Evolutionary conservation across 148 eudicot species (phyloP).

Genomic region (Rhododendron griersonianum): DNA sequence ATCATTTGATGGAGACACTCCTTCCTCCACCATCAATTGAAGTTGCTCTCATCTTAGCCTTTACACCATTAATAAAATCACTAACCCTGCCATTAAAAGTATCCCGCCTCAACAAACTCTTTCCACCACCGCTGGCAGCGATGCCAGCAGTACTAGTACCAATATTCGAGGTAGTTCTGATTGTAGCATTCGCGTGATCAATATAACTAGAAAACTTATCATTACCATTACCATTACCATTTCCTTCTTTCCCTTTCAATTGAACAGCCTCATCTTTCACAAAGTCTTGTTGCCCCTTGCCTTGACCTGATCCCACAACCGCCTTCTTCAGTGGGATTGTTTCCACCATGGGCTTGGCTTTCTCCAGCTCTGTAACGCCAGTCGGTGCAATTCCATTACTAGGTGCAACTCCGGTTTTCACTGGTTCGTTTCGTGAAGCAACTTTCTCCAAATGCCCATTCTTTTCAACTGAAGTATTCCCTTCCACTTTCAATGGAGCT

Average conservation of each 20-base stretch:
- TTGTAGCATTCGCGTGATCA: conserved; percentile 12
- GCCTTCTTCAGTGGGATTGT: background rate
- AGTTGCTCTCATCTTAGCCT: conserved; percentile 22
- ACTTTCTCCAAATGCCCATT: background rate
- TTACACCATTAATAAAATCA: conserved; percentile 21
- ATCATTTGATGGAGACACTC: conserved; percentile 6
- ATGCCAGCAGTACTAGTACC: conserved; percentile 3
- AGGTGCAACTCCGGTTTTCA: background rate
- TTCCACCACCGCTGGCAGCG: background rate
- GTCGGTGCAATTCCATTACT: background rate
- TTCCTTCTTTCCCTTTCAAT: background rate
- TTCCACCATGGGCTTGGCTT: conserved; percentile 3
- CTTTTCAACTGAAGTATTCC: background rate
- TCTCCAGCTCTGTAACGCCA: background rate
- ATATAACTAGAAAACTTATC: conserved; percentile 28
- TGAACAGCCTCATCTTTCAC: background rate
- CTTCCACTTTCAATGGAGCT: background rate
- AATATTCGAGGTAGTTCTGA: conserved; percentile 22
- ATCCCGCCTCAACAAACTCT: conserved; percentile 17
- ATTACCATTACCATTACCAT: background rate
- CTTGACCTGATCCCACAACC: background rate
- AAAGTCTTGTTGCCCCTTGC: background rate
- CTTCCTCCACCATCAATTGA: conserved; percentile 9
- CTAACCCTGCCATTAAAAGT: conserved; percentile 28
- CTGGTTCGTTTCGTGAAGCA: background rate